Base-by-base conservation (phyloP, 2,329 filamentous ascomycete genomes). In the Colletotrichum magnum region DNA sequence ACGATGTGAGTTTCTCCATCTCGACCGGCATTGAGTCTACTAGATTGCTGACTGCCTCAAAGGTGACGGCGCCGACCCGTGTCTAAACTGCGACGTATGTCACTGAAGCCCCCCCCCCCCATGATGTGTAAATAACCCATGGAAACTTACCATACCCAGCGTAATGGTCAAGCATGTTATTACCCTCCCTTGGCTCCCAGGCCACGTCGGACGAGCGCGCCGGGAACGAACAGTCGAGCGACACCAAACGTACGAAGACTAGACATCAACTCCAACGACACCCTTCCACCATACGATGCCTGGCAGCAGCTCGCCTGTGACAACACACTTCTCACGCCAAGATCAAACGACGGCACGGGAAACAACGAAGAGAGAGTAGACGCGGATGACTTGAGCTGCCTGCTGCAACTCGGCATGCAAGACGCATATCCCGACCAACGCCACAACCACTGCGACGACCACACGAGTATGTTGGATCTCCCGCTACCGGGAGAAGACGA, bases 11-110 rank as follows among this genome's bases (percentile, higher is more conserved):
- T 65, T 18, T 50, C 10, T 12, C 10, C 18, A 7, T 12, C 47
- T 50, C 24, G 10, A 13, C n/a, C 12, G 16, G 47, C 21, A 24
- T 9, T 6, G 28, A 32, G 28, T 9, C 6, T 32, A 48, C n/a
- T 5, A 1, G 18, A 21, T 50, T n/a, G 36, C 47, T 69, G 16
- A 69, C 62, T 28, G 5, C 10, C n/a, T 10, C 1, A 43, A 32
- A 69, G 66, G 66, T 24, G 61, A 69, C 32, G 66, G 66, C 3
- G 66, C 66, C 18, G 61, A 69, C 9, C 66, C 66, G 15, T 69
- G 66, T 21, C 54, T 66, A 4, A 60, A 69, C 10, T 69, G 66
- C 26, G 66, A 69, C 50, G 66, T 69, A 60, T 16, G 54, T 16
- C 12, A 60, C 16, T 26, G 21, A 12, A 9, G 41, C 9, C 13